These are phyloP conservation scores for Lolium rigidum DNA, from an alignment of 176 grass and related monocot species.

Conservation along the genomic window DNA sequence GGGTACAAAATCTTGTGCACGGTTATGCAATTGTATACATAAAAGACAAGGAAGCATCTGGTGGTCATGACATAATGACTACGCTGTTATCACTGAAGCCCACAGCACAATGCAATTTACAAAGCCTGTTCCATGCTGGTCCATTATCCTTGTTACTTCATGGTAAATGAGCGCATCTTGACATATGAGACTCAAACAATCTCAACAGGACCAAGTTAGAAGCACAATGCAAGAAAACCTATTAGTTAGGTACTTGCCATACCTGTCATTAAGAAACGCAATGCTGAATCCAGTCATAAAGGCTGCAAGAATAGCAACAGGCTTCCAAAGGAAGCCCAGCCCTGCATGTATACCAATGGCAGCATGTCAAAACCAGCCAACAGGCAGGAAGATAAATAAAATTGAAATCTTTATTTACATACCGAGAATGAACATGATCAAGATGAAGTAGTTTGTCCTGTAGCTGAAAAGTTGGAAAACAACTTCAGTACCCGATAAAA, in stretches of 20 bases:
- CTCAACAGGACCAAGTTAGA: neutral
- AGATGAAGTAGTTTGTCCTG: slow-evolving; percentile 86
- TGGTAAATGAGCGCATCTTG: neutral
- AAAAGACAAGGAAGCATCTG: neutral
- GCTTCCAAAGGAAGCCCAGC: slow-evolving; percentile 85
- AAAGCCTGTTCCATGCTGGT: neutral
- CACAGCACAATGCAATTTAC: neutral
- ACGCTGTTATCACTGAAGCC: too few relatives aligned
- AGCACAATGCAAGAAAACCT: neutral
- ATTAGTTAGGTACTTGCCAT: slow-evolving; percentile 21
- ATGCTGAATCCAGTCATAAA: slow-evolving; percentile 87
- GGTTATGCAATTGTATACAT: neutral
- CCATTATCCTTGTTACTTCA: slow-evolving; percentile 8
- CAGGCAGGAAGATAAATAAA: slow-evolving; percentile 25
- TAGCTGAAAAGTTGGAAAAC: slow-evolving; percentile 63
- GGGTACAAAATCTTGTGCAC: neutral
- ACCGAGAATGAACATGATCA: slow-evolving; percentile 82
- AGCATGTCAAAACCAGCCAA: slow-evolving; percentile 35
- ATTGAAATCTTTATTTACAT: slow-evolving; percentile 44
- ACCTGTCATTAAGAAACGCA: slow-evolving; percentile 95
- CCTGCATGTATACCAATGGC: slow-evolving; percentile 49
- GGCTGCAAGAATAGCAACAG: slow-evolving; percentile 84
- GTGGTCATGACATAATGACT: slow-evolving; percentile 10
- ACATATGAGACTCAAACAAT: neutral
- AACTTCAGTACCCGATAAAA: slow-evolving; percentile 23